phyloP scores from a whole-genome alignment of 495 filamentous ascomycete species.

The Penicillium turbatum region DNA sequence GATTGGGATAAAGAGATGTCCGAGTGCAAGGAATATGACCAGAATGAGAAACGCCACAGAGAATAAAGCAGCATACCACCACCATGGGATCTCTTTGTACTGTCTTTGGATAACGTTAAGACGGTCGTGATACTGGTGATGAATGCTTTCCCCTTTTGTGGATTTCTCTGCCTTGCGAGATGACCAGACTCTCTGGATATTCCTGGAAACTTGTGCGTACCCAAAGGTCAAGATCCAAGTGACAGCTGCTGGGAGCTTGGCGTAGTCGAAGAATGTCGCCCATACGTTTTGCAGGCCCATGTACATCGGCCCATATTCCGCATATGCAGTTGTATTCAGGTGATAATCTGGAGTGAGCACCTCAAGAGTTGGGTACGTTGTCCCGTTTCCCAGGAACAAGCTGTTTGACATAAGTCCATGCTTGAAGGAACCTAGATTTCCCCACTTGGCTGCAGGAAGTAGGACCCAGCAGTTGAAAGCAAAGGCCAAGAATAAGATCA shows the following conservation, averaged over 20 bases:
- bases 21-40: slow-evolving; percentile 40
- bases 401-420: slow-evolving; percentile 53
- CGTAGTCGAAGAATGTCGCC: slow-evolving; percentile 55
- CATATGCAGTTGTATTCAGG: slow-evolving; percentile 52
- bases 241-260: slow-evolving; percentile 51
- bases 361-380: slow-evolving; percentile 41
- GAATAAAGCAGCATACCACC: slow-evolving; percentile 52
- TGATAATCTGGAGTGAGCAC: slow-evolving; percentile 45
- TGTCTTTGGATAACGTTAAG: slow-evolving; percentile 52
- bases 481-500: slow-evolving; percentile 49
- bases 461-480: slow-evolving; percentile 54
- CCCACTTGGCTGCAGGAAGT: slow-evolving; percentile 53
- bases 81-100: slow-evolving; percentile 52
- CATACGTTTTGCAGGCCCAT: slow-evolving; percentile 52
- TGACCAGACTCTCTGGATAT: slow-evolving; percentile 35
- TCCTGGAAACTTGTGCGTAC: slow-evolving; percentile 40
- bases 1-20: slow-evolving; percentile 53
- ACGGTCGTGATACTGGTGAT: slow-evolving; percentile 50
- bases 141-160: slow-evolving; percentile 34
- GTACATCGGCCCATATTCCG: slow-evolving; percentile 47
- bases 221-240: slow-evolving; percentile 56
- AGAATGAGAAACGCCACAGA: slow-evolving; percentile 43
- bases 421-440: slow-evolving; percentile 46
- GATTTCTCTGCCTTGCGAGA: slow-evolving; percentile 18
- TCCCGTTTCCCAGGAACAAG: slow-evolving; percentile 48